These are phyloP conservation scores for Monosporascus sp. DNA, from an alignment of 2,329 filamentous ascomycete species.

Conservation along the genomic window DNA sequence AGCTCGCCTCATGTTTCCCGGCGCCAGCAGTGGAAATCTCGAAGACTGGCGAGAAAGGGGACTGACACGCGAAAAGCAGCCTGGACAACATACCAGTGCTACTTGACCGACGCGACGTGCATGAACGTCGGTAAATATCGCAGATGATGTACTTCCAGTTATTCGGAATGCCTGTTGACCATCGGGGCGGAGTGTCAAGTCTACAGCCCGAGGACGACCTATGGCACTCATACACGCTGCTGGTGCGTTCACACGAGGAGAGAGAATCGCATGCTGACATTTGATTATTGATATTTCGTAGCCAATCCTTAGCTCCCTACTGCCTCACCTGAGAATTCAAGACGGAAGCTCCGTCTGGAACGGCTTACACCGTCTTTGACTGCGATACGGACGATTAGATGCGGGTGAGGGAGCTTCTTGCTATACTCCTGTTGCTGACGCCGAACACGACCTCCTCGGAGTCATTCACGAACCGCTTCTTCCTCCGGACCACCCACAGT, in stretches of 20 bases:
- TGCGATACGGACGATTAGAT: conserved; percentile 9
- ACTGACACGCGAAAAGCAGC: conserved; percentile 1
- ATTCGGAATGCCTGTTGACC: conserved; percentile 9
- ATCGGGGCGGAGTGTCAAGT: conserved; percentile 13
- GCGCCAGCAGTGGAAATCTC: too few relatives aligned
- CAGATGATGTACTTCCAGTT: conserved; percentile 10
- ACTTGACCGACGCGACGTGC: conserved; percentile 7
- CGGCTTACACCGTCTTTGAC: conserved; percentile 9
- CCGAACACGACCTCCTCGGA: not conserved
- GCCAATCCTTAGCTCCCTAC: conserved; percentile 7
- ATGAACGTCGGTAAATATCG: conserved; percentile 9
- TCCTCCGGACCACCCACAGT: not conserved
- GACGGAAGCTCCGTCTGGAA: conserved; percentile 1
- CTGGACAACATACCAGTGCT: conserved; percentile 8
- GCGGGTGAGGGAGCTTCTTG: conserved; percentile 5
- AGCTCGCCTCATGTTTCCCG: not conserved
- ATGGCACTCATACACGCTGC: conserved; percentile 10
- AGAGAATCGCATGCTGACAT: not conserved
- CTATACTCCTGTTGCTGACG: conserved; percentile 7
- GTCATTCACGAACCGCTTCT: not conserved
- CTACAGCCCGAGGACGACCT: conserved; percentile 9
- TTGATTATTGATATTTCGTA: not conserved
- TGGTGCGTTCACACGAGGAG: conserved; percentile 2
- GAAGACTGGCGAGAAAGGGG: not conserved
- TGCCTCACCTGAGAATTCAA: conserved; percentile 11